phyloP scores from a whole-genome alignment of 257 asterid species.

The Solanum pimpinellifolium region DNA sequence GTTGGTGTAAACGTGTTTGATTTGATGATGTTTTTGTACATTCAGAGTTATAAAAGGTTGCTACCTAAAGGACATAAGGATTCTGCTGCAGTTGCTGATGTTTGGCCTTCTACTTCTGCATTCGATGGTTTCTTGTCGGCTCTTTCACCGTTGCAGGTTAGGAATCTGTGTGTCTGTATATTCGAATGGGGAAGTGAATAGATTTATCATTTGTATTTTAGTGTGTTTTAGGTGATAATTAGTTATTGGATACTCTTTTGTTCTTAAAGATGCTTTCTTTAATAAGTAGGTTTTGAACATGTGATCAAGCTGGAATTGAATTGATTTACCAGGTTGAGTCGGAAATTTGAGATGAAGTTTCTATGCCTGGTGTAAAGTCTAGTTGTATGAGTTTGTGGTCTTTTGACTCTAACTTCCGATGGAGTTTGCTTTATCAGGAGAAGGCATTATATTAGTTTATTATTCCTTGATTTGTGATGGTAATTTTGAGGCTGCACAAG shows the following conservation, averaged over 20 bases:
- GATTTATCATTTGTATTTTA: not conserved
- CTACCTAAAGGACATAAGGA: conserved; percentile 86
- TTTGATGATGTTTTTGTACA: conserved; percentile 69
- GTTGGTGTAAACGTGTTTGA: conserved; percentile 62
- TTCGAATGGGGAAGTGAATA: not conserved
- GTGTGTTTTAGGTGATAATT: not conserved
- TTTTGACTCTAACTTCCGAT: not conserved
- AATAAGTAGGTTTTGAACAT: not conserved
- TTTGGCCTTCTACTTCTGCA: conserved; percentile 97
- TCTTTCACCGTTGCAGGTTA: conserved; percentile 84
- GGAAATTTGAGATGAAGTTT: not conserved
- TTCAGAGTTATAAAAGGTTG: conserved; percentile 83
- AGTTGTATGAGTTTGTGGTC: not conserved
- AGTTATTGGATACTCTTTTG: not conserved
- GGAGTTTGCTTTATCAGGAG: not conserved
- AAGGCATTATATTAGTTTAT: not conserved
- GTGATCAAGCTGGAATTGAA: not conserved
- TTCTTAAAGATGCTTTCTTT: not conserved
- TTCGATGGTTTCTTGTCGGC: conserved; percentile 86
- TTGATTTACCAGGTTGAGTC: not conserved
- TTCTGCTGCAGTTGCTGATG: conserved; percentile 94
- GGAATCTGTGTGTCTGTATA: not conserved
- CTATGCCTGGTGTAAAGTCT: not conserved
- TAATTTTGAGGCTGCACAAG: not conserved
- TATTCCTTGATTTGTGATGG: not conserved